Percentiles rank a stretch among this genome's conserved stretches.
phyloP scores from a whole-genome alignment of 768 basidiomycete species.

The Fomitopsis pulvina region DNA sequence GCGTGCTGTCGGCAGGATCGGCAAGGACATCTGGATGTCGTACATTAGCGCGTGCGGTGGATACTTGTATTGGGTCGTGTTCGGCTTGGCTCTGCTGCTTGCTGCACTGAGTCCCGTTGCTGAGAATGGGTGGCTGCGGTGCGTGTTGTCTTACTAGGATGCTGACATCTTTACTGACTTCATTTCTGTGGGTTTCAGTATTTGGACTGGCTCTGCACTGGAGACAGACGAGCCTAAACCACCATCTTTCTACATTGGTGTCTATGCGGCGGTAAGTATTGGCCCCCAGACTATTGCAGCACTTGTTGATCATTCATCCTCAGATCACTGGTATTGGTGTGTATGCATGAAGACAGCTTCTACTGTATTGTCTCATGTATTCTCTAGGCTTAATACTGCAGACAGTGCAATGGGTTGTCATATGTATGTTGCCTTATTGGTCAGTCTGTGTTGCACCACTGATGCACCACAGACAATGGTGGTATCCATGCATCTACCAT shows the following conservation, averaged over 20 bases:
- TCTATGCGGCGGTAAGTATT: conserved; percentile 64
- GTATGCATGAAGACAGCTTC: conserved; percentile 2
- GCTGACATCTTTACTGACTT: conserved; percentile 1
- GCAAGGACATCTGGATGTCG: conserved; percentile 36
- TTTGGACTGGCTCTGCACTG: conserved; percentile 34
- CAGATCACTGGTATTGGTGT: conserved; percentile 33
- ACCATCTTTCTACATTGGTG: conserved; percentile 51
- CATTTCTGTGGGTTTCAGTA: conserved; percentile 12
- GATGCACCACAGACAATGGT: conserved; percentile 34
- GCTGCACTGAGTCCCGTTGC: conserved; percentile 37
- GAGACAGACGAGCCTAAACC: conserved; percentile 15
- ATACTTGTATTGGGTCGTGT: conserved; percentile 32
- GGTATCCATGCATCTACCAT: conserved; percentile 80
- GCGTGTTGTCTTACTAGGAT: conserved; percentile 13
- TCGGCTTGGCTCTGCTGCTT: conserved; percentile 27
- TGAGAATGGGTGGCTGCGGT: conserved; percentile 43
- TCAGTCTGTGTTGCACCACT: conserved; percentile 6
- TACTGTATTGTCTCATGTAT: background rate
- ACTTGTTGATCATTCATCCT: background rate
- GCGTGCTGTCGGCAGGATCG: conserved; percentile 42
- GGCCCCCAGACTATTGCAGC: conserved; percentile 1
- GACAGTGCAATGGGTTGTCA: conserved; percentile 61
- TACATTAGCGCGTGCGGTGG: conserved; percentile 37
- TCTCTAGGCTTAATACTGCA: conserved; percentile 44
- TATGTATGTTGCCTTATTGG: conserved; percentile 41